Percentiles rank a stretch among this genome's conserved stretches.
Conservation (phyloP, 805 yeast species). For the Spathaspora passalidarum region DNA sequence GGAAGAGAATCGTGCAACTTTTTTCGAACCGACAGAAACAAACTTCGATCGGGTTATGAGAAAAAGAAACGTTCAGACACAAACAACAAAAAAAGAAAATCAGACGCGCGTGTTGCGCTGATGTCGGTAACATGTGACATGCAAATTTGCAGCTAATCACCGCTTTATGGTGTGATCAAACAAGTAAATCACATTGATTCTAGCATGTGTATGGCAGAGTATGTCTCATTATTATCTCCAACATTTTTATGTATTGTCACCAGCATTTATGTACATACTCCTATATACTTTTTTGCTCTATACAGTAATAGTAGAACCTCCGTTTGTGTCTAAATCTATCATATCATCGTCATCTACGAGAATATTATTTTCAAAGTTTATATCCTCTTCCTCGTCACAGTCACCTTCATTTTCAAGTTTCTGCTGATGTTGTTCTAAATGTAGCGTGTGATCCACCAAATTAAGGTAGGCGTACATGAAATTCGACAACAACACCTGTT, state of each 20-base stretch:
- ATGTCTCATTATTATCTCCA: no score
- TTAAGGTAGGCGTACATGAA: conserved; percentile 98
- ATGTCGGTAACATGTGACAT: no score
- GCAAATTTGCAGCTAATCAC: no score
- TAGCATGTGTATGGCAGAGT: no score
- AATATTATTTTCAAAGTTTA: conserved; percentile 4
- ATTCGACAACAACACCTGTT: conserved; percentile 89
- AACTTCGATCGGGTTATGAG: not conserved
- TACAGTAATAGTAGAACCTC: not conserved
- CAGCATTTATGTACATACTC: not conserved
- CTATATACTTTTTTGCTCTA: not conserved
- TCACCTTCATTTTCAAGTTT: conserved; percentile 5
- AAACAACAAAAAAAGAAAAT: no score
- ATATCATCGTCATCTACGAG: conserved; percentile 11
- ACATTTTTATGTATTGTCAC: no score
- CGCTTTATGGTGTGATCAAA: no score
- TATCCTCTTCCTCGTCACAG: conserved; percentile 11
- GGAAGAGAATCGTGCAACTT: no score
- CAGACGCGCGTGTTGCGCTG: not conserved
- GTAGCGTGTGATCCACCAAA: conserved; percentile 86
- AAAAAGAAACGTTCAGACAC: not conserved
- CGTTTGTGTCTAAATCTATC: conserved; percentile 18
- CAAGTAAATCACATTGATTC: no score
- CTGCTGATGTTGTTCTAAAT: conserved; percentile 47
- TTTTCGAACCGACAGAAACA: not conserved